phyloP scores from a whole-genome alignment of 306 rosid genomes.

The Medicago lupulina region DNA sequence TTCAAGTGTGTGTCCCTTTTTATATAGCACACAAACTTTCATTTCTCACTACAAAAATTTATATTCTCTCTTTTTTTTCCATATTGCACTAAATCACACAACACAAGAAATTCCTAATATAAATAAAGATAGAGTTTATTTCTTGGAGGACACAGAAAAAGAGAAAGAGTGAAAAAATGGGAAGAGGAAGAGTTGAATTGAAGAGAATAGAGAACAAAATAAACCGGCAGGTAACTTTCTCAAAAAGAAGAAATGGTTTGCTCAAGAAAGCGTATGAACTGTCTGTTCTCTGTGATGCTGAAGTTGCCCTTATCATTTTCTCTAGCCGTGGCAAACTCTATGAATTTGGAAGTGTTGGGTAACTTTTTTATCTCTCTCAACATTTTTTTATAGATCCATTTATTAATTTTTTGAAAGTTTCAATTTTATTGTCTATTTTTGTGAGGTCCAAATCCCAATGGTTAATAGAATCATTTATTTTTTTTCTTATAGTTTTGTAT shows the following conservation, averaged over 20 bases:
- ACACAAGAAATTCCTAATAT: constrained; percentile 3
- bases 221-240: constrained; percentile 63
- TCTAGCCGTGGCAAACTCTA: constrained; percentile 86
- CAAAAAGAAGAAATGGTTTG: constrained; percentile 62
- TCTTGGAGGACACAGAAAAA: constrained; percentile 42
- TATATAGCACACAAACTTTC: constrained; percentile 56
- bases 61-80: background rate
- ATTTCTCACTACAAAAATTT: constrained; percentile 17
- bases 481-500: constrained; percentile 2
- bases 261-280: constrained; percentile 63
- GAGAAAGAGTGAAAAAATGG: constrained; percentile 55
- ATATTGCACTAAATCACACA: constrained; percentile 38
- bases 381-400: background rate
- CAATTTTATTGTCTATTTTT: constrained; percentile 27
- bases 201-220: constrained; percentile 85
- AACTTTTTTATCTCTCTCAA: constrained; percentile 19
- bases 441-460: constrained; percentile 53
- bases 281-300: constrained; percentile 62
- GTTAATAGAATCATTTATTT: constrained; percentile 14
- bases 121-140: constrained; percentile 41
- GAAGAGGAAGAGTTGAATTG: constrained; percentile 85
- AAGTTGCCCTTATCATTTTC: constrained; percentile 74
- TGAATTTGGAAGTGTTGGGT: constrained; percentile 87
- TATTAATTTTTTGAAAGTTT: background rate
- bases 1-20: constrained; percentile 51